These are phyloP conservation scores for Yarrowia osloensis DNA, from an alignment of 805 yeast species.

Conservation along the genomic window DNA sequence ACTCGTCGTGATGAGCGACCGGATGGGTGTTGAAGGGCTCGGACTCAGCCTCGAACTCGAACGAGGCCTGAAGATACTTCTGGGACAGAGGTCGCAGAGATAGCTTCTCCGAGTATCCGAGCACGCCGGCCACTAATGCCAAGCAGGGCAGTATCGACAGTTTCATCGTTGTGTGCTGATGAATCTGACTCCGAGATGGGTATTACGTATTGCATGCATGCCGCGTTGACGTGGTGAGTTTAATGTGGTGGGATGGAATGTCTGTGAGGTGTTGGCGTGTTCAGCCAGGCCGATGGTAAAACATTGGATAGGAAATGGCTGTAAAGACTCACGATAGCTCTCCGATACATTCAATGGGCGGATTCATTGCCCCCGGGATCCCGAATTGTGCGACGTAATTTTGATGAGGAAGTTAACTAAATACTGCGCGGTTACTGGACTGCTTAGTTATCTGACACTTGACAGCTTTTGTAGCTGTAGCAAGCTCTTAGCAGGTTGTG, in stretches of 20 bases:
- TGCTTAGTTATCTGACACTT: no score
- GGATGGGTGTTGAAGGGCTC: conserved; percentile 41
- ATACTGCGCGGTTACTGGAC: no score
- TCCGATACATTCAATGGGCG: no score
- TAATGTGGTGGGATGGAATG: no score
- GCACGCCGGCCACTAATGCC: conserved; percentile 2
- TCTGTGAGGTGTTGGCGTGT: neutral
- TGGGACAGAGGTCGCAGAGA: conserved; percentile 70
- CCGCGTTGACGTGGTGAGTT: neutral
- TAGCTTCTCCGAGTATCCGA: conserved; percentile 60
- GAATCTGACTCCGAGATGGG: neutral
- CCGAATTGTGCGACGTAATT: no score
- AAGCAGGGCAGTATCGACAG: conserved; percentile 14
- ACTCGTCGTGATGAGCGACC: conserved; percentile 44
- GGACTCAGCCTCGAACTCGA: conserved; percentile 66
- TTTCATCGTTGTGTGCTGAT: conserved; percentile 23
- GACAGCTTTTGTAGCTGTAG: no score
- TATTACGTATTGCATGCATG: conserved; percentile 10
- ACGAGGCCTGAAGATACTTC: conserved; percentile 68
- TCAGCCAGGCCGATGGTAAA: no score
- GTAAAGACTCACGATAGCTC: no score
- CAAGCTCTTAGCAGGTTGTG: no score
- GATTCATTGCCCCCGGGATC: no score
- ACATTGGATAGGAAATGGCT: no score
- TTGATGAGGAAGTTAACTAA: no score